A percentile compares a stretch with the other conserved stretches of the same genome.
These are phyloP conservation scores for Aspergillus persii DNA, from an alignment of 2,329 filamentous ascomycete genomes.

Conservation along the genomic window DNA sequence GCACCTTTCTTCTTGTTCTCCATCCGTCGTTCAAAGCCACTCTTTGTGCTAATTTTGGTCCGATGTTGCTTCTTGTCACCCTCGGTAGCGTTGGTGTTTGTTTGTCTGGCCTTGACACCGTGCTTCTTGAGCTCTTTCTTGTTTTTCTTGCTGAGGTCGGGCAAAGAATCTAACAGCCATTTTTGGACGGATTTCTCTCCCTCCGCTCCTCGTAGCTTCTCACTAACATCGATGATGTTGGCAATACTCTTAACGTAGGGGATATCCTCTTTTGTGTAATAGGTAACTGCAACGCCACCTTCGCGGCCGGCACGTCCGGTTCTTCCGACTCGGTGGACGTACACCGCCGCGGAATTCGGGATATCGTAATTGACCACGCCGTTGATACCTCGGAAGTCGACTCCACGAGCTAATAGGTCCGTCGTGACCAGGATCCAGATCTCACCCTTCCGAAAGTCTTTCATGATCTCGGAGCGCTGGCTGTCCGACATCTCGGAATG, in stretches of 20 bases:
- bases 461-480: conserved; percentile 77
- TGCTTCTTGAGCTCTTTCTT: conserved; percentile 77
- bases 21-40: conserved; percentile 47
- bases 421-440: conserved; percentile 97
- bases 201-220: conserved; percentile 60
- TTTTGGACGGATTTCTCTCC: conserved; percentile 65
- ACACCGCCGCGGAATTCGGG: conserved; percentile 82
- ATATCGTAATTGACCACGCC: conserved; percentile 98
- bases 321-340: conserved; percentile 89
- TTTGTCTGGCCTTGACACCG: conserved; percentile 72
- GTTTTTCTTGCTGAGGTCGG: conserved; percentile 77
- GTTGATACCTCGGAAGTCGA: conserved; percentile 93
- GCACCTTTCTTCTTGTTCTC: conserved; percentile 48
- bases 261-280: conserved; percentile 94
- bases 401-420: conserved; percentile 83
- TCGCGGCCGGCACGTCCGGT: conserved; percentile 85
- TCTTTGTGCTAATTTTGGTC: conserved; percentile 68
- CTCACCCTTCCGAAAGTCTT: conserved; percentile 83
- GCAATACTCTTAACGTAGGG: conserved; percentile 86
- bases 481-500: conserved; percentile 81
- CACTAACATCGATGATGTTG: conserved; percentile 82
- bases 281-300: conserved; percentile 85
- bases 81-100: conserved; percentile 41
- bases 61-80: conserved; percentile 42
- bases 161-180: conserved; percentile 86